Conservation (phyloP, 2,329 filamentous ascomycete species). For the Acrodontium crateriforme region DNA sequence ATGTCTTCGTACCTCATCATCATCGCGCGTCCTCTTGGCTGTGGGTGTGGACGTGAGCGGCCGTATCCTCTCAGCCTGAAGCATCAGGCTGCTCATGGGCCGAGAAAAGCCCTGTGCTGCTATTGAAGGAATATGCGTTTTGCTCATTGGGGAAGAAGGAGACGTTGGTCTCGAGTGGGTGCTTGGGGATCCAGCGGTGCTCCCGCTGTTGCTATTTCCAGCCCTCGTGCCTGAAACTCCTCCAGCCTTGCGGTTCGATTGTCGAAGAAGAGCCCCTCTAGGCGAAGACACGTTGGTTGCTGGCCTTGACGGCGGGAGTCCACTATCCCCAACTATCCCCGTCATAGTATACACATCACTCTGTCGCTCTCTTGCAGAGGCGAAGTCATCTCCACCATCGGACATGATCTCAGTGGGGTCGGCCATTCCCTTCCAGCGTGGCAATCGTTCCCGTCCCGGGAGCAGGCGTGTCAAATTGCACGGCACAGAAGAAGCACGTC, state of each 20-base stretch:
- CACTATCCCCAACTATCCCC: constrained; percentile 34
- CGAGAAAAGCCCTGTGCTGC: constrained; percentile 86
- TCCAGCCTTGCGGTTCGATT: too few species aligned
- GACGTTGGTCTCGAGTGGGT: too few species aligned
- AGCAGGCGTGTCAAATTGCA: too few species aligned
- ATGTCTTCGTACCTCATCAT: constrained; percentile 27
- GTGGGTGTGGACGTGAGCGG: constrained; percentile 25
- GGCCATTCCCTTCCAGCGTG: too few species aligned
- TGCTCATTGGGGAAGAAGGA: constrained; percentile 51
- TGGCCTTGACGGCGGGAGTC: constrained; percentile 34
- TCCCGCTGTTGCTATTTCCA: too few species aligned
- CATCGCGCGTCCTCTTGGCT: constrained; percentile 8
- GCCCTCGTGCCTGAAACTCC: too few species aligned
- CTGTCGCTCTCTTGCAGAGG: constrained; percentile 6
- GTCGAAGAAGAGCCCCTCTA: too few species aligned
- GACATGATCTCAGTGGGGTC: too few species aligned
- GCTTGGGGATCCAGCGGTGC: too few species aligned
- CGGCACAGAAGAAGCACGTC: too few species aligned
- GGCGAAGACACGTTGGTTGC: constrained; percentile 21
- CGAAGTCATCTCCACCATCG: constrained; percentile 6
- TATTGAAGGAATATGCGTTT: constrained; percentile 79
- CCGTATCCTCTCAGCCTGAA: constrained; percentile 74
- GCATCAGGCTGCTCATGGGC: constrained; percentile 89
- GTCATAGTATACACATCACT: constrained; percentile 22
- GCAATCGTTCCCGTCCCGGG: too few species aligned